phyloP scores from a whole-genome alignment of 2,329 filamentous ascomycete species.

The Exophiala viscosa region DNA sequence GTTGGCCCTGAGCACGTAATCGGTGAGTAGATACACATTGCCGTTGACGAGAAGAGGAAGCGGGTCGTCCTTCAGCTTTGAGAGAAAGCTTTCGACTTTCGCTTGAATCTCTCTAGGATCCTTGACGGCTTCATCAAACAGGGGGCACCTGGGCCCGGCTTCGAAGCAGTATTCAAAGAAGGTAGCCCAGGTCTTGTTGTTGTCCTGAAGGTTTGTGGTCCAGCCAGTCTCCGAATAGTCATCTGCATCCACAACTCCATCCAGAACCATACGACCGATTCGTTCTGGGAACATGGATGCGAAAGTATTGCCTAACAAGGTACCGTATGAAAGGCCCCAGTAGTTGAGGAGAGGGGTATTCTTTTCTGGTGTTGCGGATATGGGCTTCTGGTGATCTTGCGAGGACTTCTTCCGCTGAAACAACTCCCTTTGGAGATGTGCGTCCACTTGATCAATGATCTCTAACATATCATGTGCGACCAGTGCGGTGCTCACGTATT shows the following conservation, averaged over 20 bases:
- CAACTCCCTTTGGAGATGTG: slow-evolving; percentile 18
- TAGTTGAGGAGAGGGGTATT: slow-evolving; percentile 40
- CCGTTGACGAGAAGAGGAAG: slow-evolving; percentile 35
- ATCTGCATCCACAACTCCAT: slow-evolving; percentile 39
- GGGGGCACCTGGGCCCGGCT: slow-evolving; percentile 47
- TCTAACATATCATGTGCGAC: slow-evolving; percentile 38
- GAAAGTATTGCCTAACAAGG: slow-evolving; percentile 44
- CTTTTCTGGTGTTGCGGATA: background rate
- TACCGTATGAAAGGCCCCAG: slow-evolving; percentile 52
- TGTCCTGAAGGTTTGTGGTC: slow-evolving; percentile 50
- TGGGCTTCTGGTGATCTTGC: slow-evolving; percentile 3
- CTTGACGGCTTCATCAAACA: slow-evolving; percentile 31
- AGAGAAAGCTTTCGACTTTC: slow-evolving; percentile 18
- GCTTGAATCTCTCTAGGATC: slow-evolving; percentile 15
- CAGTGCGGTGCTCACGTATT: slow-evolving; percentile 33
- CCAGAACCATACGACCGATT: slow-evolving; percentile 41
- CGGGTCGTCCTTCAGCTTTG: slow-evolving; percentile 20
- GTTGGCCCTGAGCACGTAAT: slow-evolving; percentile 46
- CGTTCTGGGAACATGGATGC: slow-evolving; percentile 43
- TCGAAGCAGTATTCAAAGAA: slow-evolving; percentile 55
- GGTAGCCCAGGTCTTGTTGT: slow-evolving; percentile 51
- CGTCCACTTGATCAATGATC: slow-evolving; percentile 32
- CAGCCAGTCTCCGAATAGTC: slow-evolving; percentile 50
- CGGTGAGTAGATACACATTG: slow-evolving; percentile 47
- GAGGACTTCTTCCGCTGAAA: background rate